phyloP scores from a whole-genome alignment of 495 filamentous ascomycete genomes.

The Corynascus novoguineensis region DNA sequence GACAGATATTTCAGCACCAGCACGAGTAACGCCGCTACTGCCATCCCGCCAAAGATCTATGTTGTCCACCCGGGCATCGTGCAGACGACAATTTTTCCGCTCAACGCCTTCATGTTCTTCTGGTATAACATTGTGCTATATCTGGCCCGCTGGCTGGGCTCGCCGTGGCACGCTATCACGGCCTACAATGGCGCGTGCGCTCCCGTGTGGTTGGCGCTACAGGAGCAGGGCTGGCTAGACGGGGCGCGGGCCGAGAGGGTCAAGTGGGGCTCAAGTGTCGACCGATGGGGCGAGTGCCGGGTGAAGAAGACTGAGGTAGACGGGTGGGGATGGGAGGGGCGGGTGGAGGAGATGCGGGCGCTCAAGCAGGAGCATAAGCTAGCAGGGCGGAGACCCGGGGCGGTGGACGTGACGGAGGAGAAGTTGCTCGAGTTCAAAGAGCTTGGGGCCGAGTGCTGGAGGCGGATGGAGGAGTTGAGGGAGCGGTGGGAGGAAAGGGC shows the following conservation, averaged over 20 bases:
- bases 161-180: constrained; percentile 75
- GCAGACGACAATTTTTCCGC: constrained; percentile 69
- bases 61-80: constrained; percentile 84
- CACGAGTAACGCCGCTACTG: background rate
- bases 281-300: constrained; percentile 51
- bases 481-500: constrained; percentile 64
- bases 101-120: constrained; percentile 59
- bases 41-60: constrained; percentile 55
- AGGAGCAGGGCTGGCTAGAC: constrained; percentile 60
- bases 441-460: constrained; percentile 68
- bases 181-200: constrained; percentile 73
- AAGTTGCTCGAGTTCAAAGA: constrained; percentile 65
- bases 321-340: constrained; percentile 79
- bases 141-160: constrained; percentile 70
- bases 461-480: constrained; percentile 77
- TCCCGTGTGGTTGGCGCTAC: constrained; percentile 72
- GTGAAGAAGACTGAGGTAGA: constrained; percentile 71
- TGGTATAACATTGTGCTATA: constrained; percentile 56
- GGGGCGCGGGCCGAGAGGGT: constrained; percentile 46
- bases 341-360: constrained; percentile 47
- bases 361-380: constrained; percentile 42
- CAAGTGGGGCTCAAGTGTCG: constrained; percentile 80
- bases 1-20: constrained; percentile 29
- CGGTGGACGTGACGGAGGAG: constrained; percentile 57
- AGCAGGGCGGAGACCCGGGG: constrained; percentile 52